phyloP scores from a whole-genome alignment of 73 alveolate genomes.

The Diophrys sp. region DNA sequence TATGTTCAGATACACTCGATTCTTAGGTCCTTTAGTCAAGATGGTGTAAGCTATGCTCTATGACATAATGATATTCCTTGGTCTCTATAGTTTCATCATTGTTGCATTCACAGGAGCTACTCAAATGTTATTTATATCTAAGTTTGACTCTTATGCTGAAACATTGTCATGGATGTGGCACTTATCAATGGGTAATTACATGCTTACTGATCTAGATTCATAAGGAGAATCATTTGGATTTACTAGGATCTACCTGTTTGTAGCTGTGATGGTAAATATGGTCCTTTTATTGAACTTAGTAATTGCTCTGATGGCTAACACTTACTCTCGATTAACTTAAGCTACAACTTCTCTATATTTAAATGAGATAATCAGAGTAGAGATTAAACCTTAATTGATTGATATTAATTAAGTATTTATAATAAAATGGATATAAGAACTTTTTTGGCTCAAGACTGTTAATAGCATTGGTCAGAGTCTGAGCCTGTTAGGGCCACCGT shows the following conservation, averaged over 20 bases:
- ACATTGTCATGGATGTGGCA: background rate
- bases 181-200: background rate
- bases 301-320: background rate
- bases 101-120: background rate
- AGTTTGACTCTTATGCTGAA: background rate
- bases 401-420: no score
- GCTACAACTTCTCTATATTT: background rate
- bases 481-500: no score
- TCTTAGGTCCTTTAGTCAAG: conserved; percentile 27
- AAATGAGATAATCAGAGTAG: conserved; percentile 7
- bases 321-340: background rate
- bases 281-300: background rate
- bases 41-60: conserved; percentile 15
- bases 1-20: conserved; percentile 10
- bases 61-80: conserved; percentile 1
- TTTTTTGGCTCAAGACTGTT: no score
- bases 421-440: no score
- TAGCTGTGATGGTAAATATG: background rate
- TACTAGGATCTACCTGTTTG: background rate
- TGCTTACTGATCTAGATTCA: background rate
- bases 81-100: background rate
- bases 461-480: no score
- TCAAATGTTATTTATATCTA: background rate
- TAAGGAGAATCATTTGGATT: background rate
- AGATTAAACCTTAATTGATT: no score